Evolutionary conservation across 73 alveolate genomes (phyloP), one percentile per base, ranked within the genome.

Genomic region (Durusdinium trenchii): DNA sequence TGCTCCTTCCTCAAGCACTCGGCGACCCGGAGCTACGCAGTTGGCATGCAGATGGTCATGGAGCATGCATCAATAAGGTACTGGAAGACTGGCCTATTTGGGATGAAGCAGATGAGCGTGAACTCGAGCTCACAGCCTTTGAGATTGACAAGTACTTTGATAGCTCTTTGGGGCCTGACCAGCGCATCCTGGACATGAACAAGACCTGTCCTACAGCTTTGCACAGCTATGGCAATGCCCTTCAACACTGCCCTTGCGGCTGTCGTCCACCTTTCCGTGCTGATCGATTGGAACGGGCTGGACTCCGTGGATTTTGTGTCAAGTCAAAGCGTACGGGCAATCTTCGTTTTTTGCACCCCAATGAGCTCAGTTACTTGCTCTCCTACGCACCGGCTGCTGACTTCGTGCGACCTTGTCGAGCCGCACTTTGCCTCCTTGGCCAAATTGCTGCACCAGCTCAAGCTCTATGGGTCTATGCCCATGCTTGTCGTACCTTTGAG

Each of bases 161-260:
- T 32, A 26, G 23, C 26, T n/a, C n/a, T n/a, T 62, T 10, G 18
- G 40, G 40, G 7, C 40, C 18, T 35, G 40, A 5, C 40, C 7
- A 62, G 18, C 16, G 90, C 30, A 3, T 47, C 23, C 67, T 79
- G 10, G 6, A 20, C 6, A 1, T 35, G 35, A 10, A 2, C 38
- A 18, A 23, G 28, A 5, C 5, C 6, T 40, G 6, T 1, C 90
- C 90, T 1, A 6, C 40, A 18, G 4, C 48, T 45, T 20, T 79
- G 45, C 90, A 79, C 52, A 10, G 47, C 45, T 79, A 79, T 23
- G 90, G 69, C 45, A 79, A 79, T 20, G 90, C 69, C 46, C 62
- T 48, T 4, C 18, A 14, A 26, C 45, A 23, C 1, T 79, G 90
- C 90, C 90, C 90, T 23, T 76, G 86, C 86, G 4, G 10, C 2